Conservation (phyloP, 2,329 filamentous ascomycete species). For the Xylariales sp. region DNA sequence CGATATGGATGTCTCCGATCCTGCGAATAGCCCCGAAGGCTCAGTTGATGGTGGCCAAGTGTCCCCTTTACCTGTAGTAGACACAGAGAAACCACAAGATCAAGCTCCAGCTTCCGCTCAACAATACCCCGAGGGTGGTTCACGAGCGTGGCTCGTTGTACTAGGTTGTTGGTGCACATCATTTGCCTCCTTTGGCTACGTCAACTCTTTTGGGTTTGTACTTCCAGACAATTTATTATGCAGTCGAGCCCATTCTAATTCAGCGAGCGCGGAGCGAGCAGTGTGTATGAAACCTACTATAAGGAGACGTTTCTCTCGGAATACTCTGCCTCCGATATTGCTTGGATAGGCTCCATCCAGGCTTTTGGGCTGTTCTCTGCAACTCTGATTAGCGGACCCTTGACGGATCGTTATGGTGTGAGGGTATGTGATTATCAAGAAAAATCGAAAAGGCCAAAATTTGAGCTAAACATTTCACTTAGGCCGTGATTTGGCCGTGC, state of each 20-base stretch:
- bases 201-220: constrained; percentile 3
- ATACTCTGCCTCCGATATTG: constrained; percentile 34
- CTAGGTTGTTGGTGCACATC: constrained; percentile 2
- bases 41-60: too few species aligned
- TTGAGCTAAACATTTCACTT: too few species aligned
- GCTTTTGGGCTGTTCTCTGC: constrained; percentile 24
- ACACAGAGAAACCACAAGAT: too few species aligned
- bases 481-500: too few species aligned
- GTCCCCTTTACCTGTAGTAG: too few species aligned
- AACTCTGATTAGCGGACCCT: constrained; percentile 28
- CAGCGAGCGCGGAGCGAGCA: too few species aligned
- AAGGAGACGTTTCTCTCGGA: constrained; percentile 24
- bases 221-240: background rate
- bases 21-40: too few species aligned
- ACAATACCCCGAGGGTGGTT: background rate
- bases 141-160: constrained; percentile 1
- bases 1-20: too few species aligned
- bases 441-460: background rate
- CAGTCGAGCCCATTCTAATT: background rate
- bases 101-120: too few species aligned
- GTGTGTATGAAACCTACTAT: constrained; percentile 39
- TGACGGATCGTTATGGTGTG: constrained; percentile 28
- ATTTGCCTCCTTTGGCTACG: constrained; percentile 1
- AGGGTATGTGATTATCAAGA: constrained; percentile 17
- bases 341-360: constrained; percentile 39